Base-by-base conservation (phyloP, 2,329 filamentous ascomycete genomes). In the Metarhizium brunneum region DNA sequence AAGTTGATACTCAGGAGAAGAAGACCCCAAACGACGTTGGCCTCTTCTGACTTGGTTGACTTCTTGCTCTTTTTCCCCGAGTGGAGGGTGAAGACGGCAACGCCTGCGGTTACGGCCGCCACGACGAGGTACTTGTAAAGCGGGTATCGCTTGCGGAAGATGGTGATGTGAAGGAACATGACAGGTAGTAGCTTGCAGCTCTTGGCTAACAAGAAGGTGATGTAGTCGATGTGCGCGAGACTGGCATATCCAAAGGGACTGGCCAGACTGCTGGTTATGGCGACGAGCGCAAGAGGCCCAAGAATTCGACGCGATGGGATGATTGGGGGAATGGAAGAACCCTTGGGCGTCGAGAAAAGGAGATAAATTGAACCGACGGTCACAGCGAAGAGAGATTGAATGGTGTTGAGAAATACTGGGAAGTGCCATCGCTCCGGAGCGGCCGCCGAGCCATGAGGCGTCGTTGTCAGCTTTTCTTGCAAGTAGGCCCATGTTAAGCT, bases 181-280 rank as follows among this genome's bases (percentile, higher is more conserved):
- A 99, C 94, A 2, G 94, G 94, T n/a, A 99, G 84, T 20, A 99
- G 82, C 76, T 99, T 99, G 86, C 94, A 99, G 64, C 87, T 92
- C 75, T 99, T 97, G 64, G 94, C 92, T 47, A 99, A 87, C 63
- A 96, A 89, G 74, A 95, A 97, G 35, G 94, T 96, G 66, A 97
- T 90, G 74, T 97, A 97, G 81, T 97, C 94, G 72, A 97, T 91
- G 71, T 97, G 91, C 42, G 87, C 85, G 52, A 97, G 84, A 57
- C 85, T 88, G 52, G 94, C 92, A 73, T 97, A 97, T 63, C 92
- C 94, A 67, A 96, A 96, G 2, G 92, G 92, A n/a, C 87, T 91
- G 43, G 92, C 91, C 53, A 97, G 86, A 4, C 90, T 91, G 64
- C 85, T 88, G 4, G 91, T 96, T 55, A 96, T 73, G 62, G 91